Base-by-base conservation (phyloP, 2,329 filamentous ascomycete genomes). In the Stemphylium lycopersici region DNA sequence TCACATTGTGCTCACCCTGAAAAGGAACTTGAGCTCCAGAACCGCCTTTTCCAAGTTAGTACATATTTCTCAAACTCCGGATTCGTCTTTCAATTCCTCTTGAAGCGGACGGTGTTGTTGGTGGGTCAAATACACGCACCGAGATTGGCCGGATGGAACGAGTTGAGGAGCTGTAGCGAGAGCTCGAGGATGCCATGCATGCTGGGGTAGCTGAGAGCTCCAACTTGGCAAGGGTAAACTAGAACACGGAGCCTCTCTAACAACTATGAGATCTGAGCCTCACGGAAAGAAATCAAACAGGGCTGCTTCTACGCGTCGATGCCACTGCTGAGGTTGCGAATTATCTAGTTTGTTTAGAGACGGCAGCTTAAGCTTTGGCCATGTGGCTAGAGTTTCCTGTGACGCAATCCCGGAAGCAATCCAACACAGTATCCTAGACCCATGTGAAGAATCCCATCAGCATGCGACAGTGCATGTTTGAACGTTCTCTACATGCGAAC, bases 161-260 rank as follows among this genome's bases (percentile, higher is more conserved):
- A 63, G 40, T 59, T 60, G 48, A 68, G 58, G 12, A 67, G 59
- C 58, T 67, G 64, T 47, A 68, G 41, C 11, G 66, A 66, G 33
- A 67, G 58, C 57, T 66, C 64, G 29, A 67, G 42, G 6, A 68
- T 52, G 31, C 66, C 66, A 48, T 58, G 64, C 66, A 68, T 68
- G 51, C 36, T 60, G 52, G 48, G 40, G 51, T 52, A 55, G 55
- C 45, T 42, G 37, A 36, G 39, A 48, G 43, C 50, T 52, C 41
- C 41, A 44, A 43, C 48, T 43, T 31, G 31, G 44, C 24, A n/a
- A 48, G 36, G 29, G n/a, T 16, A 12, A 31, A n/a, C 6, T 42
- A 26, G 4, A 29, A 31, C 4, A 18, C 24, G 15, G 31, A 42
- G 40, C 40, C 26, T 16, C 15, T 18, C 24, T 42, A 24, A 26